phyloP scores from a whole-genome alignment of 2,329 filamentous ascomycete genomes.

The Scedosporium aurantiacum region DNA sequence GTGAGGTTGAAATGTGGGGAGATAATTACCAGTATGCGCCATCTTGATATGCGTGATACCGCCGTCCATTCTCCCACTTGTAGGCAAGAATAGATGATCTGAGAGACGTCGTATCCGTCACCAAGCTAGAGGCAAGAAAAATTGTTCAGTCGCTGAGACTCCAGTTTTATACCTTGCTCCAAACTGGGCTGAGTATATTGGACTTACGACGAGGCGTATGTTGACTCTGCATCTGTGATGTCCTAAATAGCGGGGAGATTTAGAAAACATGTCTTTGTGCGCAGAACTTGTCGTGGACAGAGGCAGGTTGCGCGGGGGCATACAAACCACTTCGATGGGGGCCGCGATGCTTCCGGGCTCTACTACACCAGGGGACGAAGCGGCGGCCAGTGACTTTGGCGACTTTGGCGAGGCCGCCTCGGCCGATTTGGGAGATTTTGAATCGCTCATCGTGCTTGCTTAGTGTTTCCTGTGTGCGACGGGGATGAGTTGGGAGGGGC shows the following conservation, averaged over 20 bases:
- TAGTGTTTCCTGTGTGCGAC: no score
- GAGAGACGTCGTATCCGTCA: conserved; percentile 17
- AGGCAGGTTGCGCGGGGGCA: no score
- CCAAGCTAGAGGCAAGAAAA: neutral
- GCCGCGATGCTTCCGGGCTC: neutral
- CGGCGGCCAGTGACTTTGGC: neutral
- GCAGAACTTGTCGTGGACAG: neutral
- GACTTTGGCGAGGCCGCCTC: neutral
- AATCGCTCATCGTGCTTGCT: neutral
- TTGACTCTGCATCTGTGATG: neutral
- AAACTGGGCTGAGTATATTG: neutral
- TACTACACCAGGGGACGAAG: neutral
- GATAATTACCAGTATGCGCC: conserved; percentile 20
- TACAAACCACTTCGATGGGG: neutral
- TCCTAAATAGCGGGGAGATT: neutral
- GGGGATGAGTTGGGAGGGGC: no score
- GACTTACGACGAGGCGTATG: neutral
- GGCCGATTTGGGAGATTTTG: neutral
- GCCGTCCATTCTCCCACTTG: conserved; percentile 33
- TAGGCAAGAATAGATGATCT: conserved; percentile 31
- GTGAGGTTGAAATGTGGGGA: neutral
- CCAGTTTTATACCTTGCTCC: neutral
- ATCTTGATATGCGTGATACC: conserved; percentile 31
- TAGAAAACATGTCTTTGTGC: neutral
- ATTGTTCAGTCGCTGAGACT: no score